Base-by-base conservation (phyloP, 2,329 filamentous ascomycete genomes). In the Phoma sp. region DNA sequence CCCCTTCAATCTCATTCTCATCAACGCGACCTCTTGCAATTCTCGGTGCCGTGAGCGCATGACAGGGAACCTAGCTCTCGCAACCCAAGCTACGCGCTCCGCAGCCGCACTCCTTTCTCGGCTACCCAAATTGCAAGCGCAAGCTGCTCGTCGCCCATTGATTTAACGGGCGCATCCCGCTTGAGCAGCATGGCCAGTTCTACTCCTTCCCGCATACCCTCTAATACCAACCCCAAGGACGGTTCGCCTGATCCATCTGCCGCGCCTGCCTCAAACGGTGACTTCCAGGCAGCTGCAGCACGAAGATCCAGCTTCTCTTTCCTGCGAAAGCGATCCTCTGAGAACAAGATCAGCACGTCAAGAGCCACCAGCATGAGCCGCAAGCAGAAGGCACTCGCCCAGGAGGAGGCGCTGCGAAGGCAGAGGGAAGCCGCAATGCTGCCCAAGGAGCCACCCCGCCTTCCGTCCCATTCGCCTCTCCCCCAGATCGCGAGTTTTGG, bases 361-460 rank as follows among this genome's bases (percentile, higher is more conserved):
- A 26, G 53, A 42, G 53, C 46, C 12, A 46, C 46, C 40, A 56
- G 59, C 42, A 76, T 77, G 74, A 86, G 82, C 75, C 88, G 86
- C 78, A 80, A 80, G 68, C 81, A 85, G 75, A 83, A 75, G 71
- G 76, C 73, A 51, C 78, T 76, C 30, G 72, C 69, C 56, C 74
- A 78, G 57, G 78, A 83, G 65, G 83, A 86, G 65, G 79, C 81
- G 45, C 68, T 82, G 56, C 79, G 81, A 65, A 81, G 80, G 63
- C 81, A 84, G 70, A 81, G 82, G 42, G 84, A 85, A 68, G 80
- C 78, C 53, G 78, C 81, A 50, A 72, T 79, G 56, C 79, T 87
- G 32, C 82, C 85, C 34, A 81, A 81, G 67, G 80, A 81, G 42
- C 84, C 87, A 51, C 87, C 87, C 53, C 83, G 83, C 63, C 78